Percentiles rank a stretch among this genome's conserved stretches.
Conservation (phyloP, 345 rosid genomes). For the Eucalyptus tenuipes region DNA sequence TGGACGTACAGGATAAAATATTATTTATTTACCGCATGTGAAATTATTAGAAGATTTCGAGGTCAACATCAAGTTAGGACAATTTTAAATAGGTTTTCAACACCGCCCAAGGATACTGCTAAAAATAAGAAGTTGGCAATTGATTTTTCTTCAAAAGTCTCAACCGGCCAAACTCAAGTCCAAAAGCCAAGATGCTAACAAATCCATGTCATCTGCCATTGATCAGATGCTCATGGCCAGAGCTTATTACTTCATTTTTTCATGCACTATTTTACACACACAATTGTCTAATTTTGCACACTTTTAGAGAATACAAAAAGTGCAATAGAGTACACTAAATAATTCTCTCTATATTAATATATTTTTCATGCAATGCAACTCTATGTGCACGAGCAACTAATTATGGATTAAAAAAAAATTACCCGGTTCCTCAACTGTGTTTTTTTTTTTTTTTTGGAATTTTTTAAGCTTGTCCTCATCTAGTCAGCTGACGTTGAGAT, state of each 20-base stretch:
- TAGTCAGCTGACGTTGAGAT: neutral
- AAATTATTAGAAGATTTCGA: neutral
- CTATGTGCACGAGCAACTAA: neutral
- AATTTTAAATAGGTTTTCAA: neutral
- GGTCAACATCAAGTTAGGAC: neutral
- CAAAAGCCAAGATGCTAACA: neutral
- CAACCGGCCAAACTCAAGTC: neutral
- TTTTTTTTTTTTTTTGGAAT: neutral
- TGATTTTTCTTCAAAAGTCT: neutral
- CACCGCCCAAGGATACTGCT: neutral
- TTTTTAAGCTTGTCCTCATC: neutral
- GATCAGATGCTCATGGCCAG: neutral
- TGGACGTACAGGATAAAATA: neutral
- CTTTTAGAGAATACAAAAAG: neutral
- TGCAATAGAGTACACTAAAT: neutral
- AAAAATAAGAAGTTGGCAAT: neutral
- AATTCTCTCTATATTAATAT: neutral
- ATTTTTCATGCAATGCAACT: neutral
- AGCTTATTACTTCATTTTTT: neutral
- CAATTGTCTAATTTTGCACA: neutral
- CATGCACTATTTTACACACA: neutral
- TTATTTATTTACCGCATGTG: neutral
- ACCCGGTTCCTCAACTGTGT: neutral
- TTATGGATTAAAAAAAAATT: neutral
- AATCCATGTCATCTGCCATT: neutral